Evolutionary conservation across 1,284 basidiomycete species (phyloP), one percentile per base, ranked within the genome.

Genomic region (Rhodotorula sp.): DNA sequence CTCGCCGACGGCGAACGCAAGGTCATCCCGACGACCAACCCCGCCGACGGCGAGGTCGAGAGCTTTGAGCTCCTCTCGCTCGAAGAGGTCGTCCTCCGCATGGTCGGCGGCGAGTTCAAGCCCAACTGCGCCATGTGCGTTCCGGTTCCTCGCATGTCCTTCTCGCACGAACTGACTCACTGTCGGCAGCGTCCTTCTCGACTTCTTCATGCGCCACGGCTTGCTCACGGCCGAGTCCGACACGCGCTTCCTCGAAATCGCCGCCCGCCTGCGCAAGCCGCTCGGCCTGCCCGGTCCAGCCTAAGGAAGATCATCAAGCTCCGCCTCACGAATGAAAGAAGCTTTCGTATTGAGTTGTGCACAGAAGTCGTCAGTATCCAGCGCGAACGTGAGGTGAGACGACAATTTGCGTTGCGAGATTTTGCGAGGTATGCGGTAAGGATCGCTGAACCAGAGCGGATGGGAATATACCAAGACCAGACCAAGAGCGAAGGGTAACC

Each of bases 21-120:
- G 0, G 37, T 59, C 37, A 68, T 55, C 28, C 66, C 65, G 34
- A 72, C 46, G 31, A 69, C 64, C 59, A 75, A 44, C 77, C 78
- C 48, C 80, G 83, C 87, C 50, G 95, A 98, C 75, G 93, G 91
- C 44, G 95, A 98, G 79, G 94, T 97, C 8, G 92, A 96, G 78
- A 88, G 85, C 1, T 98, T 97, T 76, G 87, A 89, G 57, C 73
- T 81, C 24, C 71, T 81, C 68, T 63, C 62, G 13, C 53, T 78
- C 8, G 74, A 77, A 8, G 72, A 80, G 56, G 71, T 79, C 44
- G 67, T 91, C 13, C 78, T 87, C 6, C 67, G 79, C 31, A 84
- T 84, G 65, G 84, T 83, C 26, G 80, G 83, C 22, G 87, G 87
- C 0, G 77, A 86, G 34, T 96, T 95, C 83, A 96, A 96, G 80